These are phyloP conservation scores for Fulvia fulva DNA, from an alignment of 2,329 filamentous ascomycete genomes.

Conservation along the genomic window DNA sequence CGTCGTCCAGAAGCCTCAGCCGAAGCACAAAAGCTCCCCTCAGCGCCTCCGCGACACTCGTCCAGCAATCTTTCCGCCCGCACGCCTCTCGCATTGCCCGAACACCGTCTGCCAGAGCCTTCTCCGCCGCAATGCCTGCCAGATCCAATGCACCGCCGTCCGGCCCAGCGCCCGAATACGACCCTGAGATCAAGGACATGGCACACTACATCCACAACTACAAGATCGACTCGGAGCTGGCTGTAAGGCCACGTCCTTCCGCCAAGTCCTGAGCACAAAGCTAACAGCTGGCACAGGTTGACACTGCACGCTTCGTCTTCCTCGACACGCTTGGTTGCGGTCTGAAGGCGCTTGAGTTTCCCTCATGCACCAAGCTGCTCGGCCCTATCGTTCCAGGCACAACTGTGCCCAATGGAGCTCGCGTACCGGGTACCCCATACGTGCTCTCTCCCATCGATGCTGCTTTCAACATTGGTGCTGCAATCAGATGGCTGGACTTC, in stretches of 20 bases:
- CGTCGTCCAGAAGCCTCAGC: slow-evolving; percentile 27
- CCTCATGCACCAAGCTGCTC: slow-evolving; percentile 91
- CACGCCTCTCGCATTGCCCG: slow-evolving; percentile 12
- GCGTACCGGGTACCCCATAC: slow-evolving; percentile 86
- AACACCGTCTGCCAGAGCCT: slow-evolving; percentile 23
- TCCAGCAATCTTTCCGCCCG: slow-evolving; percentile 17
- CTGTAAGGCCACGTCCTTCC: slow-evolving; percentile 57
- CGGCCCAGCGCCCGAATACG: slow-evolving; percentile 52
- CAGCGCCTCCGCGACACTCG: slow-evolving; percentile 22
- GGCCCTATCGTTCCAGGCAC: slow-evolving; percentile 90
- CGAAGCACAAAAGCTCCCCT: slow-evolving; percentile 31
- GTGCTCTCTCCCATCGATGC: slow-evolving; percentile 92
- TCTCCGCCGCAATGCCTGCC: slow-evolving; percentile 32
- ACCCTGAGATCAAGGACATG: slow-evolving; percentile 92
- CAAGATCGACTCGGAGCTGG: slow-evolving; percentile 83
- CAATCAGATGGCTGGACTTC: slow-evolving; percentile 99
- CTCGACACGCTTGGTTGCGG: slow-evolving; percentile 96
- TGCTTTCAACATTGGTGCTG: slow-evolving; percentile 97
- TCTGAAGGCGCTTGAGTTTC: slow-evolving; percentile 90
- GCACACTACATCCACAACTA: slow-evolving; percentile 92
- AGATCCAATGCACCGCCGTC: slow-evolving; percentile 30
- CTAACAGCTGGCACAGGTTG: slow-evolving; percentile 57
- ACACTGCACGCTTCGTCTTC: slow-evolving; percentile 94
- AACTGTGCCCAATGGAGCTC: slow-evolving; percentile 83
- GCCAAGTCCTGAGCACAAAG: not conserved